phyloP scores from a whole-genome alignment of 805 yeast genomes.

The Debaryomyces tyrocola region DNA sequence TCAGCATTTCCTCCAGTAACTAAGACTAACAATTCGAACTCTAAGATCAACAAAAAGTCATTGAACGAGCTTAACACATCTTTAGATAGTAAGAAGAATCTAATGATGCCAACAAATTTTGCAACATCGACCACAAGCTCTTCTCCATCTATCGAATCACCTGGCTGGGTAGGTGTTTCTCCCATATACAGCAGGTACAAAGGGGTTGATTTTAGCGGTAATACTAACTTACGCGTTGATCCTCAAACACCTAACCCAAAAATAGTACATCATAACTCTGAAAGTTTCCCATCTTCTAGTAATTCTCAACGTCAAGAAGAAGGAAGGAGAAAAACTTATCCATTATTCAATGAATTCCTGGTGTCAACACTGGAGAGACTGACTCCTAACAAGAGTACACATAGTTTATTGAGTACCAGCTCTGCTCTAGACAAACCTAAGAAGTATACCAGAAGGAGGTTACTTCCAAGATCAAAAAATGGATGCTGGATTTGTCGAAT shows the following conservation, averaged over 20 bases:
- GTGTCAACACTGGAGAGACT: background rate
- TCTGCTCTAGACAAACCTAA: slow-evolving; percentile 18
- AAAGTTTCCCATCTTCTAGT: slow-evolving; percentile 2
- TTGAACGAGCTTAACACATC: background rate
- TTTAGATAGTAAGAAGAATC: background rate
- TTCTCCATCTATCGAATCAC: background rate
- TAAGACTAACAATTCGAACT: background rate
- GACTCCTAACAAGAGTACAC: background rate
- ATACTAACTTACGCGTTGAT: background rate
- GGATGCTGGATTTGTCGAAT: slow-evolving; percentile 51
- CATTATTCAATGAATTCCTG: slow-evolving; percentile 10
- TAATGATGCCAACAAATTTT: background rate
- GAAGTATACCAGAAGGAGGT: slow-evolving; percentile 38
- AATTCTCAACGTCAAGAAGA: slow-evolving; percentile 10
- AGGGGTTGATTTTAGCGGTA: slow-evolving; percentile 14
- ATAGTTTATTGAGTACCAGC: background rate
- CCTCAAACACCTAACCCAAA: background rate
- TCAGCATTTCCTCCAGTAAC: background rate
- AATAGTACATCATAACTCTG: background rate
- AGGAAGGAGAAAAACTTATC: slow-evolving; percentile 16
- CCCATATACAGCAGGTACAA: slow-evolving; percentile 21
- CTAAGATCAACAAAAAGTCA: background rate
- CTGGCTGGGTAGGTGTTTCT: slow-evolving; percentile 13
- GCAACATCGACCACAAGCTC: background rate
- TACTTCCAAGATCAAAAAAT: slow-evolving; percentile 40